These are phyloP conservation scores for Zasmidium citrigriseum DNA, from an alignment of 2,329 filamentous ascomycete genomes.

Conservation along the genomic window DNA sequence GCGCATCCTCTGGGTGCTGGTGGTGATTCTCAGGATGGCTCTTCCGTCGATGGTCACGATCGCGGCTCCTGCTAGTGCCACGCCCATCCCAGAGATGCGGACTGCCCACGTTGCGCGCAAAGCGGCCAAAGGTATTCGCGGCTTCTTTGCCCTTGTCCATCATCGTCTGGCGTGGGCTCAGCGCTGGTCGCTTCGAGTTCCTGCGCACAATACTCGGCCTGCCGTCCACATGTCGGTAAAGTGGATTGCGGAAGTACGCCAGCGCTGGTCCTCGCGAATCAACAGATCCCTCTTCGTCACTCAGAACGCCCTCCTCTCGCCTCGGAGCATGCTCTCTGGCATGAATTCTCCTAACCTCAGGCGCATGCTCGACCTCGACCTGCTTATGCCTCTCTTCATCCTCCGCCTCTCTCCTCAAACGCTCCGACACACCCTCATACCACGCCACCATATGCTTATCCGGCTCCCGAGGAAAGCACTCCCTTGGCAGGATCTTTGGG, in stretches of 20 bases:
- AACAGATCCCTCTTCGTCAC: constrained; percentile 40
- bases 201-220: constrained; percentile 46
- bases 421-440: constrained; percentile 76
- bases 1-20: constrained; percentile 25
- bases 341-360: constrained; percentile 25
- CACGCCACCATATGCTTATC: constrained; percentile 82
- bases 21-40: constrained; percentile 26
- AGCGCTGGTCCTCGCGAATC: constrained; percentile 48
- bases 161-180: constrained; percentile 35
- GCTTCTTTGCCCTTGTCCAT: constrained; percentile 39
- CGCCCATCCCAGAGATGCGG: constrained; percentile 39
- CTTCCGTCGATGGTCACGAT: constrained; percentile 25
- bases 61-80: constrained; percentile 27
- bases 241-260: constrained; percentile 52
- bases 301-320: constrained; percentile 24
- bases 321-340: constrained; percentile 19
- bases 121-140: constrained; percentile 37
- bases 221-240: constrained; percentile 48
- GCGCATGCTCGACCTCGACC: constrained; percentile 27
- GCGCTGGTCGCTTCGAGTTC: constrained; percentile 32
- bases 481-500: constrained; percentile 65
- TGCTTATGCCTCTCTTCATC: constrained; percentile 38
- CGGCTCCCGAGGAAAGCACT: constrained; percentile 68
- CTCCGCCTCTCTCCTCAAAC: constrained; percentile 64
- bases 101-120: constrained; percentile 37